Evolutionary conservation across 2,329 filamentous ascomycete genomes (phyloP), one percentile per base, ranked within the genome.

Genomic region (Phoma sp.): DNA sequence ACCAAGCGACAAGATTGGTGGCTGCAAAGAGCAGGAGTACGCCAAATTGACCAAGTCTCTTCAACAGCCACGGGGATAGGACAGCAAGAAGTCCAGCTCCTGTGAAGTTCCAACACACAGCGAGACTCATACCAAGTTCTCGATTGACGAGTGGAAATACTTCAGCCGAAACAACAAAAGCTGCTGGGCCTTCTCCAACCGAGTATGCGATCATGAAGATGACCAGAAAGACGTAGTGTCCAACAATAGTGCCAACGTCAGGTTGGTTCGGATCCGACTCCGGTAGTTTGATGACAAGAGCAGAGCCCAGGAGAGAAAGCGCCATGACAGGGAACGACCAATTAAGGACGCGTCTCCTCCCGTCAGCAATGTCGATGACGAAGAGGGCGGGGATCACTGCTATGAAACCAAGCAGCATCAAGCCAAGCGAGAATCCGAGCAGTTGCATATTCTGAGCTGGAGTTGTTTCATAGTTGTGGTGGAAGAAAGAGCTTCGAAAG

Each of bases 91-190:
- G 7, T 0, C 51, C 51, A 9, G 51, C 51, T 9, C 44, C 44
- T 2, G 29, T 22, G 30, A 54, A 54, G 33, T 54, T 54, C 51
- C 44, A 47, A 14, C 33, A 43, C 51, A 87, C 74, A 53, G 83
- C 86, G 1, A 82, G 87, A 1, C 85, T 83, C n/a, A 88, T 86
- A 51, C 86, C 86, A 23, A 88, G 80, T 66, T 89, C 86, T 60
- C 87, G 80, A 65, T 89, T 85, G 1, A 83, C 86, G 1, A 89
- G 79, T 0, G 86, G 86, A 67, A 86, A 89, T 2, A 88, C 84
- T 70, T 89, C 87, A 45, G 86, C 86, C 4, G 80, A 82, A 73
- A 89, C 89, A 0, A 85, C 84, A 66, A 86, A 89, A 0, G 87
- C 54, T 18, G 30, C 22, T 1, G 57, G 52, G 2, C 50, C 58